A percentile compares a stretch with the other conserved stretches of the same genome.
Conservation (phyloP, 2,329 filamentous ascomycete species). For the Trichoderma simmonsii region DNA sequence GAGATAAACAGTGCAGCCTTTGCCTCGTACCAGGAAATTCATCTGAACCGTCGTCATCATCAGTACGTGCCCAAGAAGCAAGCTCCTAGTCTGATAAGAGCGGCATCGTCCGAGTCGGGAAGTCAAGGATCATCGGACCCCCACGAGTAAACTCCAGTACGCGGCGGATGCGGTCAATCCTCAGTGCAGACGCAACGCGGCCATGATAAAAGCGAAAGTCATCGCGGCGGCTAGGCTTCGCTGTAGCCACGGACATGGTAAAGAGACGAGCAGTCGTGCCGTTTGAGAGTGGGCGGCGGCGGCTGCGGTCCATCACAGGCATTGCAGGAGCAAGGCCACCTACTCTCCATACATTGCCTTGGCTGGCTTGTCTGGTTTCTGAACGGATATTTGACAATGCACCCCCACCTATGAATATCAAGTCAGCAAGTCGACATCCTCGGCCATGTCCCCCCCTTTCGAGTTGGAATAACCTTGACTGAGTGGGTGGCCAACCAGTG, state of each 20-base stretch:
- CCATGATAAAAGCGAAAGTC: conserved; percentile 67
- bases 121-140: conserved; percentile 13
- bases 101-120: not conserved
- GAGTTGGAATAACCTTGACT: not conserved
- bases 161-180: conserved; percentile 67
- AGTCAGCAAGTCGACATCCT: not conserved
- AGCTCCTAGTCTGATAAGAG: not conserved
- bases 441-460: not conserved
- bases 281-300: conserved; percentile 62
- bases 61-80: not conserved
- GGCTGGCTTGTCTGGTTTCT: conserved; percentile 53
- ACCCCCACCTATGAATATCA: conserved; percentile 26
- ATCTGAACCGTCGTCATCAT: conserved; percentile 26
- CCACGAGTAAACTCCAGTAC: conserved; percentile 56
- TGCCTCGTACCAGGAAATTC: not conserved
- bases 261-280: conserved; percentile 70
- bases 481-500: not conserved
- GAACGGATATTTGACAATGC: conserved; percentile 25
- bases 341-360: conserved; percentile 72
- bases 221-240: conserved; percentile 47
- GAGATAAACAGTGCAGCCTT: not conserved
- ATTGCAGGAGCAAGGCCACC: conserved; percentile 62
- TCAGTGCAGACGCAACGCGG: conserved; percentile 74
- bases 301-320: conserved; percentile 58
- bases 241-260: conserved; percentile 47